Conservation (phyloP, 495 filamentous ascomycete genomes). For the Aspergillus haitiensis region DNA sequence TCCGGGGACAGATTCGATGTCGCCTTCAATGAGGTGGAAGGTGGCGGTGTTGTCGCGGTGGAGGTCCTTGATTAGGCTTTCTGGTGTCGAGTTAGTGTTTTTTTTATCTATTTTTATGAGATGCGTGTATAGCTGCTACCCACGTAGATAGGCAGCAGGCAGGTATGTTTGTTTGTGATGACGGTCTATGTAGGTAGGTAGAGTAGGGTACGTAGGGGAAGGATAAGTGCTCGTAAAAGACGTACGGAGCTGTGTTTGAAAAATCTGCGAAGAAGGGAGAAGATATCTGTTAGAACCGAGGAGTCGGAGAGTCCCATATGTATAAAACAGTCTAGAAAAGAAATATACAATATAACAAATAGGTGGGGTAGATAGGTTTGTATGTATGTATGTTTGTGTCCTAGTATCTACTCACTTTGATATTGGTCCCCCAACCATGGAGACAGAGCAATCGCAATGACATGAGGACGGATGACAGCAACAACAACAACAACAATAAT, state of each 20-base stretch:
- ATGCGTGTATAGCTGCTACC: too few species aligned
- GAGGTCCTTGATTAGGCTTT: slow-evolving; percentile 30
- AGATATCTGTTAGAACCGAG: too few species aligned
- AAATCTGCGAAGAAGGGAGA: slow-evolving; percentile 21
- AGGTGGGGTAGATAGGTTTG: not conserved
- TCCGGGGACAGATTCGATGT: slow-evolving; percentile 33
- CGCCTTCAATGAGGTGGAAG: slow-evolving; percentile 38
- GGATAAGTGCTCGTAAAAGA: not conserved
- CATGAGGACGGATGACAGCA: not conserved
- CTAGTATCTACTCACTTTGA: not conserved
- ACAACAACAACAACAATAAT: not conserved
- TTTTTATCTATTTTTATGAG: too few species aligned
- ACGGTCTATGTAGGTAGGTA: not conserved
- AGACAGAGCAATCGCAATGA: not conserved
- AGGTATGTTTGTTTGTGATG: too few species aligned
- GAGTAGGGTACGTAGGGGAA: not conserved
- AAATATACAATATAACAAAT: too few species aligned
- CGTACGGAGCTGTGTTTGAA: slow-evolving; percentile 33
- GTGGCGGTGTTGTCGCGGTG: slow-evolving; percentile 35
- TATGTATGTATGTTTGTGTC: not conserved
- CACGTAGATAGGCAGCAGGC: too few species aligned
- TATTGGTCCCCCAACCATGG: not conserved
- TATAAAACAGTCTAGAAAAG: too few species aligned
- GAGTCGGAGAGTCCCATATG: too few species aligned
- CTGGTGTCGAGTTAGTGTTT: slow-evolving; percentile 17